A percentile compares a stretch with the other conserved stretches of the same genome.
Evolutionary conservation across 2,329 filamentous ascomycete genomes (phyloP).

Genomic region (Xylaria hypoxylon): DNA sequence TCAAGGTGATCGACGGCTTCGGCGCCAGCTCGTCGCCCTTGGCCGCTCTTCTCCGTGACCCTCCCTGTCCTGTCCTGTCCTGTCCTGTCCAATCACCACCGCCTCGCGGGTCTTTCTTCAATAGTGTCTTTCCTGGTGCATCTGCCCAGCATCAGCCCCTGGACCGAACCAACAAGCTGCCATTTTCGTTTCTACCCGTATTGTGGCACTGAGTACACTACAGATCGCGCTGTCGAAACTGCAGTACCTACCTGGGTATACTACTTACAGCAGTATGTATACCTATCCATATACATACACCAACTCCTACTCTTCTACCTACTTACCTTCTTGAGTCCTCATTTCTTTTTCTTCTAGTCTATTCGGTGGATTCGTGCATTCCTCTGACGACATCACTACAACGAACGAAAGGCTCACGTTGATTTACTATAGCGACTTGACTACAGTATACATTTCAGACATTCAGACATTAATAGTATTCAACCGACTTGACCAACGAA

Average conservation of each 20-base stretch:
- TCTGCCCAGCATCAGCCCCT: conserved; percentile 27
- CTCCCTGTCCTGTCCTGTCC: conserved; percentile 21
- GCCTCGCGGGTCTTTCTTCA: conserved; percentile 31
- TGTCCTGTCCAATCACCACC: conserved; percentile 22
- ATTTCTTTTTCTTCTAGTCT: conserved; percentile 10
- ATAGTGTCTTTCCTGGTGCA: conserved; percentile 32
- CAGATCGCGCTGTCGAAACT: not conserved
- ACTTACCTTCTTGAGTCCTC: conserved; percentile 4
- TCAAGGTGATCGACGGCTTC: conserved; percentile 19
- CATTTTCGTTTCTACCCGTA: conserved; percentile 5
- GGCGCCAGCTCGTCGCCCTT: conserved; percentile 20
- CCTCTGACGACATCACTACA: conserved; percentile 5
- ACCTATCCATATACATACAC: not conserved
- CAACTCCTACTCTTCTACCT: not conserved
- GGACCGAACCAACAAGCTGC: conserved; percentile 26
- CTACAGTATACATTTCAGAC: not conserved
- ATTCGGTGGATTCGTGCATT: not conserved
- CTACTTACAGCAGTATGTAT: not conserved
- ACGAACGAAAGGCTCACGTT: not conserved
- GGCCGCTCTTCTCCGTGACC: conserved; percentile 15
- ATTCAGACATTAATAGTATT: not conserved
- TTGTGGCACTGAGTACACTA: not conserved
- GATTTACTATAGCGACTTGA: not conserved
- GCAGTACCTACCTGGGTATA: not conserved
- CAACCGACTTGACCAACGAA: not conserved